These are phyloP conservation scores for Fusarium penzigii DNA, from an alignment of 2,329 filamentous ascomycete species.

Conservation along the genomic window DNA sequence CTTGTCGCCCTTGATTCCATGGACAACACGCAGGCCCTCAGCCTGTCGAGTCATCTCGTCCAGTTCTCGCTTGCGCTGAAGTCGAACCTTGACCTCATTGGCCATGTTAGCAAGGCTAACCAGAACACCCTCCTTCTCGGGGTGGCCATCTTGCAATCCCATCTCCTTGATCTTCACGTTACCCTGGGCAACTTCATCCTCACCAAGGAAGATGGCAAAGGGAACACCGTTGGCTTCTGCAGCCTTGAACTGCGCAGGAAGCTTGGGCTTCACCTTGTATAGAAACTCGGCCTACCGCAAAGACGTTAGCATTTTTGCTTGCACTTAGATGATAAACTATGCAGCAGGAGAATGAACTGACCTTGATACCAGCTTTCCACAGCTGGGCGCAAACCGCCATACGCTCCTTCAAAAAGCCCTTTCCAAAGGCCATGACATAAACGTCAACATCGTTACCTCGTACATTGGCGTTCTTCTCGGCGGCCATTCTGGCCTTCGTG, in stretches of 20 bases:
- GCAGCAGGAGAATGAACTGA: slow-evolving; percentile 32
- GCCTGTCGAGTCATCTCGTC: slow-evolving; percentile 45
- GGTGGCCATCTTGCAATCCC: slow-evolving; percentile 75
- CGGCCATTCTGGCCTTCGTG: slow-evolving; percentile 71
- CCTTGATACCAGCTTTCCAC: slow-evolving; percentile 87
- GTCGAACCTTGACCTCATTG: slow-evolving; percentile 57
- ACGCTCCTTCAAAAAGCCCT: slow-evolving; percentile 81
- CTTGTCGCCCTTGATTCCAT: slow-evolving; percentile 43
- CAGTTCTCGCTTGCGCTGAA: slow-evolving; percentile 45
- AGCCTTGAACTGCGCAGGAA: slow-evolving; percentile 87
- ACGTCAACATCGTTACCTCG: slow-evolving; percentile 76
- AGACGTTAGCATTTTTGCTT: slow-evolving; percentile 21
- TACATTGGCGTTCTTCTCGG: slow-evolving; percentile 54
- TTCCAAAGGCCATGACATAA: slow-evolving; percentile 93
- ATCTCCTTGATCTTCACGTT: slow-evolving; percentile 85
- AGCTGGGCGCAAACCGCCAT: slow-evolving; percentile 76
- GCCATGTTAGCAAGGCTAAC: slow-evolving; percentile 66
- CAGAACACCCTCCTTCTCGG: slow-evolving; percentile 85
- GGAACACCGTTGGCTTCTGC: slow-evolving; percentile 80
- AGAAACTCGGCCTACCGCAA: slow-evolving; percentile 72
- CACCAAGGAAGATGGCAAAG: slow-evolving; percentile 84
- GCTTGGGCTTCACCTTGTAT: slow-evolving; percentile 88
- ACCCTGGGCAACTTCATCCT: slow-evolving; percentile 81
- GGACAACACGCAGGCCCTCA: slow-evolving; percentile 48
- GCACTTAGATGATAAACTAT: background rate